phyloP scores from a whole-genome alignment of 192 early-diverging fungal species.

The Gryganskiella cystojenkinii region DNA sequence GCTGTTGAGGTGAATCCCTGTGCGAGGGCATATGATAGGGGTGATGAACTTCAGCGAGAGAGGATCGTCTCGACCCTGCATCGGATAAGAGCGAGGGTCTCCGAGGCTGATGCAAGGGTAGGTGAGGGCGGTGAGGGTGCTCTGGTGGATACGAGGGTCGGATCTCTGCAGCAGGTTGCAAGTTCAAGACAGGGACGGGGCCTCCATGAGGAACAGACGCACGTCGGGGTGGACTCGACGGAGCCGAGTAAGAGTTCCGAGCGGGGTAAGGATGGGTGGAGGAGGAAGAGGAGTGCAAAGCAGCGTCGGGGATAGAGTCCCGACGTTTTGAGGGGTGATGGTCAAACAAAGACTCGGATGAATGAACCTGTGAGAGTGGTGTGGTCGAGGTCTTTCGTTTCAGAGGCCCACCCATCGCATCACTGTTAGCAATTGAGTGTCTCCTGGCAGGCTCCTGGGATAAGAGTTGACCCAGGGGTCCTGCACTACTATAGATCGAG shows the following conservation, averaged over 20 bases:
- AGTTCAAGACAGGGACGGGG: constrained; percentile 32
- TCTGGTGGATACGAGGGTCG: constrained; percentile 27
- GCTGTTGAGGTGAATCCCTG: constrained; percentile 4
- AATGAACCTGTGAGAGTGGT: constrained; percentile 47
- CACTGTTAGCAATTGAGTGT: constrained; percentile 46
- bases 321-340: constrained; percentile 45
- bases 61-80: constrained; percentile 41
- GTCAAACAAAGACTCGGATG: constrained; percentile 19
- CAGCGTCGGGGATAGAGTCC: constrained; percentile 46
- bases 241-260: constrained; percentile 36
- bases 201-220: constrained; percentile 29
- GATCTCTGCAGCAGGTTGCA: constrained; percentile 51
- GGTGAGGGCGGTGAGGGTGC: constrained; percentile 33
- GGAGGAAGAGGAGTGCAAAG: constrained; percentile 10
- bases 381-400: constrained; percentile 49
- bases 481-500: constrained; percentile 42
- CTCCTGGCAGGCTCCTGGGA: constrained; percentile 37
- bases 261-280: constrained; percentile 29
- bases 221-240: constrained; percentile 38
- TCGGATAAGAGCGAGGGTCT: constrained; percentile 47
- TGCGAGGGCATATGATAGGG: constrained; percentile 33
- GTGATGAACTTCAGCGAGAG: constrained; percentile 35
- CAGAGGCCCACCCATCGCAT: constrained; percentile 26
- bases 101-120: constrained; percentile 44
- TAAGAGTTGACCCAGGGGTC: constrained; percentile 41